phyloP scores from a whole-genome alignment of 192 early-diverging fungal genomes.

The Coemansia sp. region DNA sequence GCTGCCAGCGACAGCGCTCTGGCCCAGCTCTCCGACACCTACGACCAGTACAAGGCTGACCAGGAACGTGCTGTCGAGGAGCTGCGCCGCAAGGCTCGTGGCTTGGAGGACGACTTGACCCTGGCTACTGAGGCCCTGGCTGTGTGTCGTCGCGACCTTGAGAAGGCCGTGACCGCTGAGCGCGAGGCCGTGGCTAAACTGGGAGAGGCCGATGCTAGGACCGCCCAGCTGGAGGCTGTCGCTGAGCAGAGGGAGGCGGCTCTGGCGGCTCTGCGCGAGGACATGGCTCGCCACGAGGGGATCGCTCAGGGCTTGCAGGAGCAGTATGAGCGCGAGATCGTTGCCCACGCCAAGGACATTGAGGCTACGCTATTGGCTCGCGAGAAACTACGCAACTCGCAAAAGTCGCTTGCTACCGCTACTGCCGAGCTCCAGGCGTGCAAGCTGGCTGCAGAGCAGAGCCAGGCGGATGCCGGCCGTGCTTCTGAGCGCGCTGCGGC shows the following conservation, averaged over 20 bases:
- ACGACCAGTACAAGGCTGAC: slow-evolving; percentile 70
- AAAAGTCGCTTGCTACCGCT: slow-evolving; percentile 19
- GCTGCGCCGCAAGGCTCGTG: slow-evolving; percentile 24
- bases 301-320: slow-evolving; percentile 60
- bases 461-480: slow-evolving; percentile 42
- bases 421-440: slow-evolving; percentile 27
- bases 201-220: slow-evolving; percentile 29
- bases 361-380: slow-evolving; percentile 52
- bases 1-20: slow-evolving; percentile 66
- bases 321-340: slow-evolving; percentile 71
- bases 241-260: slow-evolving; percentile 18
- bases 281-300: slow-evolving; percentile 58
- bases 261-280: slow-evolving; percentile 51
- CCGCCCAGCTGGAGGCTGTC: slow-evolving; percentile 24
- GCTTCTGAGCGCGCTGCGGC: slow-evolving; percentile 15
- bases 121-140: slow-evolving; percentile 32
- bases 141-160: slow-evolving; percentile 21
- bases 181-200: slow-evolving; percentile 52
- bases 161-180: slow-evolving; percentile 49
- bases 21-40: slow-evolving; percentile 64
- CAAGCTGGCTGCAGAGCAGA: neutral
- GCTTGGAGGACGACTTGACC: slow-evolving; percentile 36
- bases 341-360: slow-evolving; percentile 64
- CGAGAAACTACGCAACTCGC: slow-evolving; percentile 44
- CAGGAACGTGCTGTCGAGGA: slow-evolving; percentile 46